Evolutionary conservation across 2,329 filamentous ascomycete species (phyloP), one percentile per base, ranked within the genome.

Genomic region (Pestalotiopsis sp.): DNA sequence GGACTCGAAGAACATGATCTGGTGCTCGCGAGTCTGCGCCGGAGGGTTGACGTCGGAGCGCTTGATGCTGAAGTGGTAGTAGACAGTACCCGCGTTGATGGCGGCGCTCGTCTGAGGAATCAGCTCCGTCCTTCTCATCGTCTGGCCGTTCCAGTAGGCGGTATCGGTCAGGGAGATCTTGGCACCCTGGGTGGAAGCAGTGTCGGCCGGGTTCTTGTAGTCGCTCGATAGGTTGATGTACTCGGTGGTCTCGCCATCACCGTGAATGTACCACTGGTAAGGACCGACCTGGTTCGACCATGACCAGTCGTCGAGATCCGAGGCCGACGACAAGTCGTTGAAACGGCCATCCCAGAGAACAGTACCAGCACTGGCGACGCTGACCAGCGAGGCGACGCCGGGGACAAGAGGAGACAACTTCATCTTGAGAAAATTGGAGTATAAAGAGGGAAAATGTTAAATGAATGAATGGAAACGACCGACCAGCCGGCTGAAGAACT

Each of bases 191-290:
- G 82, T 85, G 64, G 88, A 90, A 63, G 82, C 83, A 0, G 82
- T 83, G 77, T 93, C 91, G 72, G 86, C 86, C 0, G 90, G 87
- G 79, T 92, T 92, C 81, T 91, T 91, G 83, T 84, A 90, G 68
- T 80, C 78, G 0, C 87, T 76, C 1, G 84, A 86, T 1, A 92
- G 82, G 73, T 88, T 88, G 70, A 92, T 85, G 78, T 92, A 92
- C 73, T 87, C 80, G 60, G 82, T 83, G 17, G 87, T 83, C 1
- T 80, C 63, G 9, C 83, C 85, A 9, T 80, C 79, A 63, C 91
- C 91, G 81, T 93, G 91, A 76, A 92, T 92, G 81, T 93, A 93
- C 83, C 90, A 93, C 79, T 93, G 91, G 80, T 91, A 93, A 1
- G 88, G 85, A 1, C 87, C 87, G 70, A 88, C 85, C 78, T 89